Evolutionary conservation across 2,329 filamentous ascomycete genomes (phyloP).

Genomic region (Phialemonium atrogriseum): DNA sequence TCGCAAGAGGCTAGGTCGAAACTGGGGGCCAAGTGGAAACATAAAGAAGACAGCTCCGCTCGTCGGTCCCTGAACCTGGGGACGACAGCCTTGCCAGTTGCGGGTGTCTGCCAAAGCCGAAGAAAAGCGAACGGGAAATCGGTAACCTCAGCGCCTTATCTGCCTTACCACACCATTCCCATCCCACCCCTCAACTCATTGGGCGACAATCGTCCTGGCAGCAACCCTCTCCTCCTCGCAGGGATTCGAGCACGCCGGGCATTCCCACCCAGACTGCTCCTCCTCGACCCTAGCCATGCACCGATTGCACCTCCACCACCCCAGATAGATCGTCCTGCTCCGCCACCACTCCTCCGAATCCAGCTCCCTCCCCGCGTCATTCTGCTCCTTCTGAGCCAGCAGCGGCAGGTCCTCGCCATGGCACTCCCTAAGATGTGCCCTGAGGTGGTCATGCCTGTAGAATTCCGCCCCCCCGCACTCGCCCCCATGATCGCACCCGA

Average conservation of each 20-base stretch:
- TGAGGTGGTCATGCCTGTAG: not conserved
- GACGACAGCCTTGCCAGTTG: no score
- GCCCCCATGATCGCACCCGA: not conserved
- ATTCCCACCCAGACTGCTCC: not conserved
- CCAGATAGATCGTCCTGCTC: not conserved
- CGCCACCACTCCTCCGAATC: not conserved
- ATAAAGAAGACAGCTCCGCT: no score
- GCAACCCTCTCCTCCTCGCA: no score
- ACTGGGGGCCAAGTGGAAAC: no score
- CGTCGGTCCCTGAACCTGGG: no score
- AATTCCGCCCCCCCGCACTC: conserved; percentile 1
- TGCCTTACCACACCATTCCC: no score
- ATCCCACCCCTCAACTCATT: no score
- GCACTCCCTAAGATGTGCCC: not conserved
- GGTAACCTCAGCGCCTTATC: no score
- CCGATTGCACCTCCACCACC: not conserved
- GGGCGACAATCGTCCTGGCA: no score
- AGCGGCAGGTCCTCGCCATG: conserved; percentile 1
- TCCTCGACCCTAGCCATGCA: not conserved
- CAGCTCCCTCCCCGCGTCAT: conserved; percentile 1
- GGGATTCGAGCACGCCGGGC: not conserved
- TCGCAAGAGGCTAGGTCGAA: no score
- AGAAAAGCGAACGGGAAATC: no score
- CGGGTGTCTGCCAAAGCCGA: no score
- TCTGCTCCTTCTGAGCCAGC: conserved; percentile 1